Percentiles rank a stretch among this genome's conserved stretches.
Conservation (phyloP, 352 stramenopile species). For the Peronospora destructor region DNA sequence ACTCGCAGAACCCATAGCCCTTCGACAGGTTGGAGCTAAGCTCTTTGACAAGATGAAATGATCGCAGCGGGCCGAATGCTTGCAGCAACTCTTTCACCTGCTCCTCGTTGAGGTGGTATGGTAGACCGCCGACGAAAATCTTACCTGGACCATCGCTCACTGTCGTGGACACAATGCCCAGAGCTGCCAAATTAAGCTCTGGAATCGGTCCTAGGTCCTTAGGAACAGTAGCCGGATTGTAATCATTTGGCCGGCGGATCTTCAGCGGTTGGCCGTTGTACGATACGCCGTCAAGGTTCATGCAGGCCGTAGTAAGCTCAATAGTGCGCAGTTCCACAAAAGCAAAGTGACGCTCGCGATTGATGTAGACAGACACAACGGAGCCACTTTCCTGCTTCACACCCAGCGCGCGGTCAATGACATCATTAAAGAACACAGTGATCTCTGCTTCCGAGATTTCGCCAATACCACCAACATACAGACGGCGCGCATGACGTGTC, state of each 20-base stretch:
- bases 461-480: constrained; percentile 94
- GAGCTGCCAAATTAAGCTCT: constrained; percentile 80
- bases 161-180: constrained; percentile 93
- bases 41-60: constrained; percentile 96
- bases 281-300: constrained; percentile 93
- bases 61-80: constrained; percentile 91
- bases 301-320: constrained; percentile 93
- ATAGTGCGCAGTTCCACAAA: constrained; percentile 97
- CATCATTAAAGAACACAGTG: constrained; percentile 87
- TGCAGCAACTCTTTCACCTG: constrained; percentile 92
- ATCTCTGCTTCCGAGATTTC: constrained; percentile 84
- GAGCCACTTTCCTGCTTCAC: constrained; percentile 67
- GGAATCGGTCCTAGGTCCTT: constrained; percentile 81
- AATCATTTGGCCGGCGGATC: constrained; percentile 96
- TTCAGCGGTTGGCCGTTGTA: constrained; percentile 92
- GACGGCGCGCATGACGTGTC: constrained; percentile 90
- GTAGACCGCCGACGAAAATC: constrained; percentile 96
- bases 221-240: constrained; percentile 89
- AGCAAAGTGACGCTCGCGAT: constrained; percentile 93
- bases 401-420: constrained; percentile 81
- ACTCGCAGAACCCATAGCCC: constrained; percentile 98
- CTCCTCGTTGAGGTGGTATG: constrained; percentile 94
- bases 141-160: constrained; percentile 97
- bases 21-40: constrained; percentile 88
- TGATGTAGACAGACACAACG: constrained; percentile 92